Percentiles rank a stretch among this genome's conserved stretches.
These are phyloP conservation scores for Penicillium sp. DNA, from an alignment of 2,329 filamentous ascomycete species.

Conservation along the genomic window DNA sequence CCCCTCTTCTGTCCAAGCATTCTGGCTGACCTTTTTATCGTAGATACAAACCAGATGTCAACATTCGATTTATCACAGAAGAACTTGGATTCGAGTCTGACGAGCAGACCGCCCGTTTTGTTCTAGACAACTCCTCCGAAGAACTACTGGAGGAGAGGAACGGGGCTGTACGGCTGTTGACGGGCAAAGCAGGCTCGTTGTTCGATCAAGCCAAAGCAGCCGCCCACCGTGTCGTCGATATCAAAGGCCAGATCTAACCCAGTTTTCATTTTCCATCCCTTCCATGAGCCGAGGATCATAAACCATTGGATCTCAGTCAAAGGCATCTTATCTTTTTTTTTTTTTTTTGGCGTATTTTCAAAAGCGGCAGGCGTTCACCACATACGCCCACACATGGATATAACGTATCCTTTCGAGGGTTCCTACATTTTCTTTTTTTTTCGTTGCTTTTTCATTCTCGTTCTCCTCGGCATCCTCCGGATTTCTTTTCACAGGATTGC, in stretches of 20 bases:
- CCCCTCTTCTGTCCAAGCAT: background rate
- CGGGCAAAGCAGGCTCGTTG: slow-evolving; percentile 67
- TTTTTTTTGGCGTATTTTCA: slow-evolving; percentile 5
- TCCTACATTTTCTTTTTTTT: background rate
- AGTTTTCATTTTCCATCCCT: slow-evolving; percentile 1
- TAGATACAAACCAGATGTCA: slow-evolving; percentile 90
- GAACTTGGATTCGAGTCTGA: slow-evolving; percentile 95
- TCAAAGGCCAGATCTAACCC: slow-evolving; percentile 83
- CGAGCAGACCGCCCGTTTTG: slow-evolving; percentile 84
- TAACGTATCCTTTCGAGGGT: background rate
- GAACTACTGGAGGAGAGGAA: slow-evolving; percentile 74
- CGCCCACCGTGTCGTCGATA: slow-evolving; percentile 86
- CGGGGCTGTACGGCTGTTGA: slow-evolving; percentile 70
- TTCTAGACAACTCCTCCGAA: slow-evolving; percentile 76
- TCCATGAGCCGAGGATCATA: background rate
- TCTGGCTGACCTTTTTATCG: background rate
- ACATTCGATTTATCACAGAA: slow-evolving; percentile 87
- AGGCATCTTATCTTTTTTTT: background rate
- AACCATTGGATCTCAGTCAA: background rate
- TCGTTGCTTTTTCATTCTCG: background rate
- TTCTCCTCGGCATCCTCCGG: background rate
- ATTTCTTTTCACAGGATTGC: background rate
- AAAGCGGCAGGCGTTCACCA: slow-evolving; percentile 6
- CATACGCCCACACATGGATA: background rate
- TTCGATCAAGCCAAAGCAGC: slow-evolving; percentile 73